Percentiles rank a stretch among this genome's conserved stretches.
Conservation (phyloP, 441 rosid genomes). For the Syzygium syzygioides region DNA sequence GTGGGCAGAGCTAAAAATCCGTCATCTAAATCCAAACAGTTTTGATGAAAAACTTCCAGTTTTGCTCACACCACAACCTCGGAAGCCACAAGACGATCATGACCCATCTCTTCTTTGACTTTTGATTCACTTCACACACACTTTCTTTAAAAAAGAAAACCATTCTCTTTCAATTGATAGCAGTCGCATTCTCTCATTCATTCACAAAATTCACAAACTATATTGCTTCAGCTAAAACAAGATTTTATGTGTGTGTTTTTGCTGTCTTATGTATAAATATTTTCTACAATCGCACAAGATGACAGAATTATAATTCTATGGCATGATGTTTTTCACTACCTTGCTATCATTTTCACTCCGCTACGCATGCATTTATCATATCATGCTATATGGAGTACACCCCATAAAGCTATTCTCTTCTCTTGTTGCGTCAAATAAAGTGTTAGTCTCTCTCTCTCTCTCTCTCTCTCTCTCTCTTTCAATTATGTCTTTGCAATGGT, state of each 20-base stretch:
- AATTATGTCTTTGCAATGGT: slow-evolving; percentile 3
- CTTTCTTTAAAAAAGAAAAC: background rate
- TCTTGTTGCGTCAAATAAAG: slow-evolving; percentile 2
- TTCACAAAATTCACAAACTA: background rate
- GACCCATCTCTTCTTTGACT: background rate
- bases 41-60: slow-evolving; percentile 8
- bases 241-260: background rate
- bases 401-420: slow-evolving; percentile 16
- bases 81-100: background rate
- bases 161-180: background rate
- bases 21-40: slow-evolving; percentile 18
- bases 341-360: background rate
- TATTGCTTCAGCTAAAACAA: background rate
- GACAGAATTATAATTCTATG: background rate
- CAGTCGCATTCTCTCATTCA: background rate
- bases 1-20: slow-evolving; percentile 13
- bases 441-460: background rate
- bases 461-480: background rate
- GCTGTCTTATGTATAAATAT: background rate
- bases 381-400: slow-evolving; percentile 28
- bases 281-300: background rate
- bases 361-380: slow-evolving; percentile 27
- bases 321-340: background rate
- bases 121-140: background rate
- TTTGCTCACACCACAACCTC: slow-evolving; percentile 27